Percentiles rank a stretch among this genome's conserved stretches.
These are phyloP conservation scores for Trapa incisa DNA, from an alignment of 345 rosid genomes.

Conservation along the genomic window DNA sequence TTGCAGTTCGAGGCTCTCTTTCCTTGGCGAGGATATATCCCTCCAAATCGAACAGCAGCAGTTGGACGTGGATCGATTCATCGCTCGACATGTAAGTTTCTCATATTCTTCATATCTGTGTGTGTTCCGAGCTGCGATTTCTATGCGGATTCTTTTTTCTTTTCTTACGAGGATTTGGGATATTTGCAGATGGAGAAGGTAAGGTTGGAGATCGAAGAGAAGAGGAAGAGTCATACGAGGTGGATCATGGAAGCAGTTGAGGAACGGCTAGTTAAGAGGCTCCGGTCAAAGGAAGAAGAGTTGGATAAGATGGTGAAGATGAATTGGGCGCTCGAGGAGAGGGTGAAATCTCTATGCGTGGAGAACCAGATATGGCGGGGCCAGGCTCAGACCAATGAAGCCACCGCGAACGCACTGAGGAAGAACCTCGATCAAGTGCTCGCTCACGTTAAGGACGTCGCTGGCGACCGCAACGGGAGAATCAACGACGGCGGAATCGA, in stretches of 20 bases:
- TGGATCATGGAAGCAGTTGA: slow-evolving; percentile 46
- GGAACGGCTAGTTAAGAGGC: slow-evolving; percentile 34
- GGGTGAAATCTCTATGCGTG: slow-evolving; percentile 38
- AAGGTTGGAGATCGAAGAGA: slow-evolving; percentile 55
- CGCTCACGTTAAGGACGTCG: slow-evolving; percentile 21
- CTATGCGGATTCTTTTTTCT: background rate
- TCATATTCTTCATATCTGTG: background rate
- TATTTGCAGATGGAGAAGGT: slow-evolving; percentile 53
- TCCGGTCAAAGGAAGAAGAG: slow-evolving; percentile 60
- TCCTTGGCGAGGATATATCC: slow-evolving; percentile 52
- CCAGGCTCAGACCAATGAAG: slow-evolving; percentile 66
- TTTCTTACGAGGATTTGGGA: background rate
- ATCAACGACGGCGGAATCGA: slow-evolving; percentile 7
- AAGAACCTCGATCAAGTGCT: slow-evolving; percentile 52
- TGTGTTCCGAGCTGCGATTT: background rate
- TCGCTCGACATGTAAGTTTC: slow-evolving; percentile 53
- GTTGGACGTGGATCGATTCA: slow-evolving; percentile 40
- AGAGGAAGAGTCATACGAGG: slow-evolving; percentile 40
- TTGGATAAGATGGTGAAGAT: slow-evolving; percentile 44
- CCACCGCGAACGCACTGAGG: slow-evolving; percentile 56
- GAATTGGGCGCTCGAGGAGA: slow-evolving; percentile 61
- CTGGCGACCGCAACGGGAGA: background rate
- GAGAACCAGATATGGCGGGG: slow-evolving; percentile 87
- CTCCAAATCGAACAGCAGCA: slow-evolving; percentile 63
- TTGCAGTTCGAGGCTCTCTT: slow-evolving; percentile 21